These are phyloP conservation scores for Excoecaria cochinchinensis DNA, from an alignment of 345 rosid species.

Conservation along the genomic window DNA sequence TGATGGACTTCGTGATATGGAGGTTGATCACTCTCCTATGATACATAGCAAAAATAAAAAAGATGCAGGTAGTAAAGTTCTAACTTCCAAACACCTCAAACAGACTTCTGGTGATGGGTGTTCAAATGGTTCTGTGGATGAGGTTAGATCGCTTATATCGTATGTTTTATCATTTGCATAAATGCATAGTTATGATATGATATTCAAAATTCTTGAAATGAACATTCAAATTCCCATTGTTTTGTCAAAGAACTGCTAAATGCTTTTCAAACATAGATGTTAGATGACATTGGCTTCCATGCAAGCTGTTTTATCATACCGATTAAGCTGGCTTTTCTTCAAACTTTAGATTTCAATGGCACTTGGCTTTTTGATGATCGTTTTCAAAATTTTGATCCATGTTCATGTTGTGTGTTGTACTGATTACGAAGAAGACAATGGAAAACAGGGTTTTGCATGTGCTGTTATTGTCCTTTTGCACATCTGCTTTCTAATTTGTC, in stretches of 20 bases:
- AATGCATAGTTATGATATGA: neutral
- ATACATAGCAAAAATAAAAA: slow-evolving; percentile 7
- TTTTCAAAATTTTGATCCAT: neutral
- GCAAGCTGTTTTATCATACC: neutral
- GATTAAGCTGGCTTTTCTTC: neutral
- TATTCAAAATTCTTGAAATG: neutral
- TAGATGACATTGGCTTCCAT: neutral
- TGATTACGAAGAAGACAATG: neutral
- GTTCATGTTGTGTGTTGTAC: neutral
- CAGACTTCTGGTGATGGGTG: slow-evolving; percentile 15
- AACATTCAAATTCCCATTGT: too few species aligned
- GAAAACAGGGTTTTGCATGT: neutral
- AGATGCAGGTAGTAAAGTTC: slow-evolving; percentile 14
- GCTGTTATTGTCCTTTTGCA: neutral
- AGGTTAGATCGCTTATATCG: slow-evolving; percentile 9
- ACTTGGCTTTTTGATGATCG: neutral
- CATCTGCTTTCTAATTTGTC: neutral
- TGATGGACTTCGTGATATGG: slow-evolving; percentile 18
- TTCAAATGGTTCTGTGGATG: slow-evolving; percentile 10
- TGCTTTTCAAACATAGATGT: neutral
- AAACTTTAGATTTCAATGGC: neutral
- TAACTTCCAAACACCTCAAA: slow-evolving; percentile 17
- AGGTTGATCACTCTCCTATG: slow-evolving; percentile 17
- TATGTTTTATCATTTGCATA: neutral
- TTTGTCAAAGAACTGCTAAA: neutral